Percentiles rank a stretch among this genome's conserved stretches.
Evolutionary conservation across 805 yeast species (phyloP).

Genomic region (Candida taoyuanica): DNA sequence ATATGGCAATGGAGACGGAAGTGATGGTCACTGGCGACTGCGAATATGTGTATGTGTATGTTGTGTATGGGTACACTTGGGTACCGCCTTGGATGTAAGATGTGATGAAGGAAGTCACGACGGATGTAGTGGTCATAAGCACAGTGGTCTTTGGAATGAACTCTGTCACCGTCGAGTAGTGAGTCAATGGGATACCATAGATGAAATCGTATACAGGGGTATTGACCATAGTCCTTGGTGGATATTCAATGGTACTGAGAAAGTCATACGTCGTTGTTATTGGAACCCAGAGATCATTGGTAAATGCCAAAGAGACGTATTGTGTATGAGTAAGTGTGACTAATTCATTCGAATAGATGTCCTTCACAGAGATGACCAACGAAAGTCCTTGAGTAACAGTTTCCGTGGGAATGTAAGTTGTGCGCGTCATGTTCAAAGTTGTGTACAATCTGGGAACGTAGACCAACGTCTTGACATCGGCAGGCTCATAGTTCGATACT

Average conservation of each 20-base stretch:
- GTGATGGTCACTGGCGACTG: conserved; percentile 3
- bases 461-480: conserved; percentile 2
- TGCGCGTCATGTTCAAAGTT: conserved; percentile 12
- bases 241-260: conserved; percentile 1
- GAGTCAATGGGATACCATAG: conserved; percentile 12
- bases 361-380: neutral
- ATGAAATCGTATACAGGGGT: conserved; percentile 14
- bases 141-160: conserved; percentile 15
- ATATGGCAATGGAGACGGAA: too few relatives aligned
- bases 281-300: conserved; percentile 19
- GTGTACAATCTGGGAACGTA: conserved; percentile 3
- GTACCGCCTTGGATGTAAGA: conserved; percentile 14
- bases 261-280: conserved; percentile 7
- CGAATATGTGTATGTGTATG: conserved; percentile 13
- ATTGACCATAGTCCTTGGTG: conserved; percentile 6
- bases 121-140: conserved; percentile 6
- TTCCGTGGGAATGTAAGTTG: conserved; percentile 9
- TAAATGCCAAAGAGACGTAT: conserved; percentile 14
- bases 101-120: conserved; percentile 13
- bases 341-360: conserved; percentile 5
- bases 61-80: conserved; percentile 15
- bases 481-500: conserved; percentile 1
- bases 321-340: conserved; percentile 12
- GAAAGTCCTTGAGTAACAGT: conserved; percentile 1
- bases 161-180: conserved; percentile 14